These are phyloP conservation scores for Coprinopsis sp. DNA, from an alignment of 768 basidiomycete genomes.

Conservation along the genomic window DNA sequence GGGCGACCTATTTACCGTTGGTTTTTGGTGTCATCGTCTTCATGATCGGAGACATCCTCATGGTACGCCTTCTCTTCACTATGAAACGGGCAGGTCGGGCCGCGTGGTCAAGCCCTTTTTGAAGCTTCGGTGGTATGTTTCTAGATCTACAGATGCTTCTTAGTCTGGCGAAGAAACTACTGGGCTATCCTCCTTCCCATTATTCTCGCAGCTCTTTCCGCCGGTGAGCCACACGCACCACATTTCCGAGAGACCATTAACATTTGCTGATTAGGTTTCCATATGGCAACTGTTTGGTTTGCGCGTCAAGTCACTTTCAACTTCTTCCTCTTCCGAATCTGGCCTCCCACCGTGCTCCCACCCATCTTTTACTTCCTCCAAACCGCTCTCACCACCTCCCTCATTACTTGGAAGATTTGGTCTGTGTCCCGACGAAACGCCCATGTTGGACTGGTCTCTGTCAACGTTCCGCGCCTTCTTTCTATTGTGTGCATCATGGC, in stretches of 20 bases:
- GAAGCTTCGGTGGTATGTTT: not conserved
- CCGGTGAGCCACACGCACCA: constrained; percentile 15
- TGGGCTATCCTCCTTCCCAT: constrained; percentile 20
- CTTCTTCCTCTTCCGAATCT: not conserved
- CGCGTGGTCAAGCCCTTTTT: too few species aligned
- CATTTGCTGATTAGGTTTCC: constrained; percentile 9
- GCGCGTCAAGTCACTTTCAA: constrained; percentile 9
- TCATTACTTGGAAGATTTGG: constrained; percentile 24
- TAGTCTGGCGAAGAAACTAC: constrained; percentile 23
- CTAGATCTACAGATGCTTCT: constrained; percentile 27
- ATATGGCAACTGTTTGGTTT: constrained; percentile 16
- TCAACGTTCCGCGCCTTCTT: constrained; percentile 11
- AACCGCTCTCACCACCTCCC: constrained; percentile 25
- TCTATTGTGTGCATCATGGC: constrained; percentile 23
- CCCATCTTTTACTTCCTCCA: constrained; percentile 23
- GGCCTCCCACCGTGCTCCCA: constrained; percentile 16
- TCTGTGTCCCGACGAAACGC: constrained; percentile 17
- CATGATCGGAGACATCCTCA: constrained; percentile 26
- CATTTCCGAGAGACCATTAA: not conserved
- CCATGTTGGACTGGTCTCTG: constrained; percentile 16
- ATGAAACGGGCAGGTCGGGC: too few species aligned
- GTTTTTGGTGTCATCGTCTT: constrained; percentile 21
- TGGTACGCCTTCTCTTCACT: too few species aligned
- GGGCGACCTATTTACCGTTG: constrained; percentile 20
- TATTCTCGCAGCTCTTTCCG: constrained; percentile 15